phyloP scores from a whole-genome alignment of 768 basidiomycete genomes.

The Boletus speciosus region DNA sequence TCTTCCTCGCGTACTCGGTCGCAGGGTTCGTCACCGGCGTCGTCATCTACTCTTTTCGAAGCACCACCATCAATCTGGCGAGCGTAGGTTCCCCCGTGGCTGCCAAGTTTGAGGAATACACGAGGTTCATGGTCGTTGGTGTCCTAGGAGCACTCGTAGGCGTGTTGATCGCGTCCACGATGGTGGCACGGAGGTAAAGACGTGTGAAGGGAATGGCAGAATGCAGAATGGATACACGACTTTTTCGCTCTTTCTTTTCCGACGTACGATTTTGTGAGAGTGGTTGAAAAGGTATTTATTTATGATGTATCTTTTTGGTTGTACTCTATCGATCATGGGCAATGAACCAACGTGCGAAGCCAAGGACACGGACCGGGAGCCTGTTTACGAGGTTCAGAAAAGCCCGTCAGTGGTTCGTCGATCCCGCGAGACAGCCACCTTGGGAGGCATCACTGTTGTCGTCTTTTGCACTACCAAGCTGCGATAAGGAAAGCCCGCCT shows the following conservation, averaged over 20 bases:
- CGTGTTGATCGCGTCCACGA: slow-evolving; percentile 51
- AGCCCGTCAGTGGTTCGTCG: no score
- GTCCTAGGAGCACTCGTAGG: slow-evolving; percentile 62
- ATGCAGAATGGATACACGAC: background rate
- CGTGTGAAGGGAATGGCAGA: background rate
- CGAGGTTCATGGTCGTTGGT: slow-evolving; percentile 61
- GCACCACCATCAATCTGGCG: slow-evolving; percentile 39
- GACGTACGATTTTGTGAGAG: background rate
- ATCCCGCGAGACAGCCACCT: no score
- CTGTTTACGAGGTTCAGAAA: background rate
- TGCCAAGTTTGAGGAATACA: slow-evolving; percentile 54
- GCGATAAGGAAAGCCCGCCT: background rate
- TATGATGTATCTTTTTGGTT: background rate
- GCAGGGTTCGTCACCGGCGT: slow-evolving; percentile 65
- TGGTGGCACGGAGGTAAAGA: slow-evolving; percentile 28
- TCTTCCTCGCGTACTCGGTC: slow-evolving; percentile 70
- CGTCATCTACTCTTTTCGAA: slow-evolving; percentile 62
- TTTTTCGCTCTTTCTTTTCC: background rate
- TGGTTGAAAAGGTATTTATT: slow-evolving; percentile 5
- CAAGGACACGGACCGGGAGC: background rate
- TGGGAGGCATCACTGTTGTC: background rate
- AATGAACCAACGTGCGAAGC: background rate
- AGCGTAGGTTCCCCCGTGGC: slow-evolving; percentile 29
- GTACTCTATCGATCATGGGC: background rate
- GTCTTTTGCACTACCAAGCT: background rate